Evolutionary conservation across 2,329 filamentous ascomycete genomes (phyloP).

Genomic region (Emergomyces pasteurianus): DNA sequence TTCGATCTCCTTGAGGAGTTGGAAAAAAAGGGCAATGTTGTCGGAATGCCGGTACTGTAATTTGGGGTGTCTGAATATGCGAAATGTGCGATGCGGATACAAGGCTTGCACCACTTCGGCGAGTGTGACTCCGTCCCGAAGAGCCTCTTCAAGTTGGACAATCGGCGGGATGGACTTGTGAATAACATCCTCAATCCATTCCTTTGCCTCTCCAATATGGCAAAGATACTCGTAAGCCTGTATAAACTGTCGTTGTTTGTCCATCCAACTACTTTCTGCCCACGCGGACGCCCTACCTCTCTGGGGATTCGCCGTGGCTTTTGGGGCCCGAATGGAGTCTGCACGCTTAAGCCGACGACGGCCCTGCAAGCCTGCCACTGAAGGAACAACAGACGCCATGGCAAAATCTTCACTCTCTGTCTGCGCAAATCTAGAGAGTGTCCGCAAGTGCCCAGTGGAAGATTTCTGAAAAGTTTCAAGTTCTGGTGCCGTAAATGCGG

Average conservation of each 20-base stretch:
- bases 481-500: slow-evolving; percentile 45
- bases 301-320: slow-evolving; percentile 33
- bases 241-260: slow-evolving; percentile 90
- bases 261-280: slow-evolving; percentile 92
- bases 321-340: slow-evolving; percentile 42
- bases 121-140: slow-evolving; percentile 85
- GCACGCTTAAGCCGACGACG: slow-evolving; percentile 69
- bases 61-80: slow-evolving; percentile 75
- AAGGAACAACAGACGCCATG: slow-evolving; percentile 64
- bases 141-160: slow-evolving; percentile 81
- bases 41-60: slow-evolving; percentile 93
- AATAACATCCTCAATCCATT: slow-evolving; percentile 94
- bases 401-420: slow-evolving; percentile 67
- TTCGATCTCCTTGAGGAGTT: slow-evolving; percentile 81
- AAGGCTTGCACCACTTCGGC: slow-evolving; percentile 89
- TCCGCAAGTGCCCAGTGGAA: slow-evolving; percentile 77
- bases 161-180: slow-evolving; percentile 79
- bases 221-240: slow-evolving; percentile 98
- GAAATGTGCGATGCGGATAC: slow-evolving; percentile 59
- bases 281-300: slow-evolving; percentile 53
- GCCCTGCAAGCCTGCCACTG: slow-evolving; percentile 79
- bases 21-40: slow-evolving; percentile 94
- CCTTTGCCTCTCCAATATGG: slow-evolving; percentile 96
- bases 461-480: slow-evolving; percentile 75
- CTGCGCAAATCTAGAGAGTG: slow-evolving; percentile 71